A percentile compares a stretch with the other conserved stretches of the same genome.
phyloP scores from a whole-genome alignment of 345 rosid species.

The Eutrema yunnanense region DNA sequence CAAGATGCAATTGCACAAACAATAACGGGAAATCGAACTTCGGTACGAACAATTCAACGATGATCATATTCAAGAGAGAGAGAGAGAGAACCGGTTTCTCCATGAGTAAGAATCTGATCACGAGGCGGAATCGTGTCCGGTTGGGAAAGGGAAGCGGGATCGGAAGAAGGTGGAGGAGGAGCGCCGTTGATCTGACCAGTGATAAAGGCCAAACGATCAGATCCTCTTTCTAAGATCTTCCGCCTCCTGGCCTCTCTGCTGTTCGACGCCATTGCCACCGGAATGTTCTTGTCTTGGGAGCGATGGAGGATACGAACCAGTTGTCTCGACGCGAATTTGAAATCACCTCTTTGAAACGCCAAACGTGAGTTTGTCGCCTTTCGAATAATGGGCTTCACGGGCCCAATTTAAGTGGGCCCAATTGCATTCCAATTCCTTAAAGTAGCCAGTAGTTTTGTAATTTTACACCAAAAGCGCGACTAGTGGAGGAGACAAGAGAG shows the following conservation, averaged over 20 bases:
- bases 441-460: too few relatives aligned
- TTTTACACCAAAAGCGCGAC: too few relatives aligned
- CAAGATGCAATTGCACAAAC: neutral
- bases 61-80: neutral
- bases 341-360: neutral
- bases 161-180: constrained; percentile 44
- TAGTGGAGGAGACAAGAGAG: neutral
- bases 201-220: constrained; percentile 82
- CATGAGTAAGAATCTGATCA: constrained; percentile 21
- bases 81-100: constrained; percentile 26
- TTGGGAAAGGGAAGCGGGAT: constrained; percentile 17
- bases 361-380: neutral
- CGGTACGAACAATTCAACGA: neutral
- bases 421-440: too few relatives aligned
- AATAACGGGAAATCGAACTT: neutral
- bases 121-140: constrained; percentile 14
- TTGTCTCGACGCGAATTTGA: neutral
- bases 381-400: constrained; percentile 10
- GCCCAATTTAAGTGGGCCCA: neutral
- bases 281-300: neutral
- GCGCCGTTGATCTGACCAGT: constrained; percentile 49
- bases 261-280: constrained; percentile 35
- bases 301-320: neutral
- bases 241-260: constrained; percentile 75
- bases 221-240: constrained; percentile 65